A percentile compares a stretch with the other conserved stretches of the same genome.
Evolutionary conservation across 2,329 filamentous ascomycete genomes (phyloP).

Genomic region (Microdochium nivale): DNA sequence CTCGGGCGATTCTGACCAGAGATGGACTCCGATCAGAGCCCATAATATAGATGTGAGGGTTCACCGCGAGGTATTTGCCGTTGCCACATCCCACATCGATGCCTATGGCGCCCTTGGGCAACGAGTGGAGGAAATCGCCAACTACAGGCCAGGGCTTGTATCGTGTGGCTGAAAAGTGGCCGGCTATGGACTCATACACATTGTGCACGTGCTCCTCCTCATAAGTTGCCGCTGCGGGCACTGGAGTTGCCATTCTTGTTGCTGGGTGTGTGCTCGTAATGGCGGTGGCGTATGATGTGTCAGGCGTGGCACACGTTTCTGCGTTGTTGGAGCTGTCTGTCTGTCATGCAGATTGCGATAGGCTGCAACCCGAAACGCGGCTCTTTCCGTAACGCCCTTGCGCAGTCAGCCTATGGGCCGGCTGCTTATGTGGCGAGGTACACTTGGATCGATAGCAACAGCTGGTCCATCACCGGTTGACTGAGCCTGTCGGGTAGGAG

Average conservation of each 20-base stretch:
- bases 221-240: constrained; percentile 46
- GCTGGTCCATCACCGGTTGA: not conserved
- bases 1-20: constrained; percentile 41
- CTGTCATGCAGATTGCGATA: not conserved
- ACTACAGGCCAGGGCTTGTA: constrained; percentile 91
- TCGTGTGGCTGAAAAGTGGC: constrained; percentile 73
- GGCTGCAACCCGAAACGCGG: not conserved
- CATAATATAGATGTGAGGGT: constrained; percentile 67
- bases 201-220: constrained; percentile 83
- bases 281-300: not conserved
- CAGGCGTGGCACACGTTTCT: not conserved
- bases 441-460: not conserved
- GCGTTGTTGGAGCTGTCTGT: not conserved
- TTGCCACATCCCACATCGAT: constrained; percentile 94
- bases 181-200: constrained; percentile 82
- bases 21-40: constrained; percentile 72
- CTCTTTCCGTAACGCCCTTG: not conserved
- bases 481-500: not conserved
- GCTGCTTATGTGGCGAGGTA: not conserved
- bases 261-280: constrained; percentile 1
- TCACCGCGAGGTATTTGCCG: constrained; percentile 86
- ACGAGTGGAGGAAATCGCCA: constrained; percentile 61
- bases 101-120: constrained; percentile 65
- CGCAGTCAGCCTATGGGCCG: not conserved
- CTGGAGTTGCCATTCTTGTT: constrained; percentile 13